Conservation (phyloP, 2,329 filamentous ascomycete genomes). For the Cryphonectria nitschkei region DNA sequence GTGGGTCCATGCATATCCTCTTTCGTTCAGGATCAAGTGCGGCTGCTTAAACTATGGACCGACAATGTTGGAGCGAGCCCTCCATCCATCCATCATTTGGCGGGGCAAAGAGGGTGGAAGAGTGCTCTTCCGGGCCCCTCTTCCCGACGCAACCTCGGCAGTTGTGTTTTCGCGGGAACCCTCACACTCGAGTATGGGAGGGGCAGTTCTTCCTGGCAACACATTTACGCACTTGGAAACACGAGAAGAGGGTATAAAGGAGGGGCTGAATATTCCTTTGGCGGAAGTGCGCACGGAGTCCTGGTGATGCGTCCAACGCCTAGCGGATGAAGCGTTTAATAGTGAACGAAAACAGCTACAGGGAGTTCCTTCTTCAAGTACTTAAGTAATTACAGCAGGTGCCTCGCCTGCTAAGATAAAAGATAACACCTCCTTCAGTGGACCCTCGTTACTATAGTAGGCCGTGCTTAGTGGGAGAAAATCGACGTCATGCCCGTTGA, state of each 20-base stretch:
- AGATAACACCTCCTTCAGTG: not conserved
- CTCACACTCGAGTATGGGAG: not conserved
- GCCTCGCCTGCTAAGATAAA: not conserved
- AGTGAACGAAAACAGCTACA: no score
- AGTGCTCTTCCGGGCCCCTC: slow-evolving; percentile 18
- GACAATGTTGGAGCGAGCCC: not conserved
- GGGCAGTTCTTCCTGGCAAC: not conserved
- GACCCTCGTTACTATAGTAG: not conserved
- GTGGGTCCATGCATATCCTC: not conserved
- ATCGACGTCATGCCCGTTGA: slow-evolving; percentile 12
- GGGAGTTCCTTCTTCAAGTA: no score
- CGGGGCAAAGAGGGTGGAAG: slow-evolving; percentile 10
- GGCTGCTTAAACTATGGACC: slow-evolving; percentile 9
- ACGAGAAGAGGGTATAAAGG: not conserved
- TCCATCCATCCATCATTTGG: not conserved
- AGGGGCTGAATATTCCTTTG: not conserved
- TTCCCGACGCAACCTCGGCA: not conserved
- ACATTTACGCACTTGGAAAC: not conserved
- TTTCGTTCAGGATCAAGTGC: not conserved
- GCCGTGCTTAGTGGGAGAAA: not conserved
- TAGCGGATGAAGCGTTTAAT: not conserved
- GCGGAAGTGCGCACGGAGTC: no score
- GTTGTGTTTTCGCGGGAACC: not conserved
- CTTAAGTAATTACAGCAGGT: no score
- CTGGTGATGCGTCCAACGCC: not conserved